A percentile compares a stretch with the other conserved stretches of the same genome.
phyloP scores from a whole-genome alignment of 2,329 filamentous ascomycete species.

The Capronia coronata region DNA sequence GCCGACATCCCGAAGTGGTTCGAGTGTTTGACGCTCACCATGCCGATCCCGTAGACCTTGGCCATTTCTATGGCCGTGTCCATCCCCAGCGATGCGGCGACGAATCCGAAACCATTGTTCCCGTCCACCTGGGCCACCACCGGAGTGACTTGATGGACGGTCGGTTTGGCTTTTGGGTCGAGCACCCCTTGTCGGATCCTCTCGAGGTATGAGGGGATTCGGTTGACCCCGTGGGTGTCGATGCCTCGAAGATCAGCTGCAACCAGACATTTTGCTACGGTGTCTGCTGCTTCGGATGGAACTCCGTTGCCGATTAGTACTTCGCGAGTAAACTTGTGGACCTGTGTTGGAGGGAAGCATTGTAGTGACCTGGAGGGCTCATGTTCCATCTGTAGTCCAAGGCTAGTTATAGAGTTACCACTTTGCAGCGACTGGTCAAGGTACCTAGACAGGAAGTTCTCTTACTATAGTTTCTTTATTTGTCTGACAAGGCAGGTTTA shows the following conservation, averaged over 20 bases:
- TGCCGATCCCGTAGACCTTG: conserved; percentile 59
- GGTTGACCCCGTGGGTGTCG: conserved; percentile 72
- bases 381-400: too few species aligned
- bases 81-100: conserved; percentile 63
- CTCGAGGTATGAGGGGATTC: conserved; percentile 70
- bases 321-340: conserved; percentile 44
- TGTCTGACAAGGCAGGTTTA: too few species aligned
- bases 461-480: too few species aligned
- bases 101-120: conserved; percentile 68
- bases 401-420: too few species aligned
- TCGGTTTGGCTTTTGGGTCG: conserved; percentile 54
- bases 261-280: conserved; percentile 62
- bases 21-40: conserved; percentile 67
- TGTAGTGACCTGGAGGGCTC: neutral
- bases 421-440: too few species aligned
- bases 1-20: conserved; percentile 83
- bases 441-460: too few species aligned
- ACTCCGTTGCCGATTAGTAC: conserved; percentile 59
- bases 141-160: conserved; percentile 57
- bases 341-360: conserved; percentile 29
- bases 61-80: conserved; percentile 61
- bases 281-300: conserved; percentile 50
- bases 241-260: conserved; percentile 71
- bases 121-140: conserved; percentile 64
- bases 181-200: conserved; percentile 65